Percentiles rank a stretch among this genome's conserved stretches.
Conservation (phyloP, 148 eudicot genomes). For the Diospyros lotus region DNA sequence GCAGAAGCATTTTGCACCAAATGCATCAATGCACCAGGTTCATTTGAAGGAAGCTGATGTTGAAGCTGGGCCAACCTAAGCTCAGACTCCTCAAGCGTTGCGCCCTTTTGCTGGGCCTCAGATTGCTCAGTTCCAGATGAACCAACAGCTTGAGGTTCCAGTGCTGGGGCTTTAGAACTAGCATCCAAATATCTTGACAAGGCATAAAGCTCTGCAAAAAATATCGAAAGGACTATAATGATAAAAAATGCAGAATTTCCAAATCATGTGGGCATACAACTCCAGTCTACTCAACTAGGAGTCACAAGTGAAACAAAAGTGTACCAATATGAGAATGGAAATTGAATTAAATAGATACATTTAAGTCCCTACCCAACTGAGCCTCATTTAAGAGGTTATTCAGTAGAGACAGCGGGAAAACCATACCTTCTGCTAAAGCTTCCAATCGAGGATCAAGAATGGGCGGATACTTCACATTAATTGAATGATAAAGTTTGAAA, state of each 20-base stretch:
- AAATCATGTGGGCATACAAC: not conserved
- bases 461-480: constrained; percentile 83
- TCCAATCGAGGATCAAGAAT: constrained; percentile 83
- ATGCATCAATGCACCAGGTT: constrained; percentile 80
- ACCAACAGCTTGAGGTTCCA: constrained; percentile 20
- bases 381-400: not conserved
- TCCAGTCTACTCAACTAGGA: not conserved
- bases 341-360: constrained; percentile 7
- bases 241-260: not conserved
- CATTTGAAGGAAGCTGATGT: constrained; percentile 80
- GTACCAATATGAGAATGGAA: not conserved
- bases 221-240: not conserved
- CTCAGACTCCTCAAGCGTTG: constrained; percentile 56
- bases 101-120: constrained; percentile 22
- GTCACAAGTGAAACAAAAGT: too few relatives aligned
- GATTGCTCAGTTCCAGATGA: constrained; percentile 28
- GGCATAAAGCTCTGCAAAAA: constrained; percentile 76
- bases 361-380: too few relatives aligned
- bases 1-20: constrained; percentile 63
- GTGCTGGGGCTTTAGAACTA: constrained; percentile 27
- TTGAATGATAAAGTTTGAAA: constrained; percentile 63
- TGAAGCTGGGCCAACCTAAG: constrained; percentile 88
- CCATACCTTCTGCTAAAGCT: constrained; percentile 81
- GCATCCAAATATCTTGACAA: constrained; percentile 65
- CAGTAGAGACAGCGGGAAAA: constrained; percentile 1